Base-by-base conservation (phyloP, 2,329 filamentous ascomycete genomes). In the Ceratocystiopsis minuta region DNA sequence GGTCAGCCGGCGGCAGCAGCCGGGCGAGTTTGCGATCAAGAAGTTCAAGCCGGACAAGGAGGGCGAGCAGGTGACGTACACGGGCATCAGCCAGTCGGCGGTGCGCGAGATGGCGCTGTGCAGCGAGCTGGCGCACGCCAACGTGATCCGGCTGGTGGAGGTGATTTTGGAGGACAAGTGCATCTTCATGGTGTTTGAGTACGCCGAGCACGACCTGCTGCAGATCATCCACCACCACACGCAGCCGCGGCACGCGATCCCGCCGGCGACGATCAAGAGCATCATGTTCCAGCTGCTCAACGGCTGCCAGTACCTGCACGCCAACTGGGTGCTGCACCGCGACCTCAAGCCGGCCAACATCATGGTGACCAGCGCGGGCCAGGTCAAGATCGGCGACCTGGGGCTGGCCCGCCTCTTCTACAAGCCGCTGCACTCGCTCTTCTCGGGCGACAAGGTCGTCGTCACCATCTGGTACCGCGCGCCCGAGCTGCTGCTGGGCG, bases 41-140 rank as follows among this genome's bases (percentile, higher is more conserved):
- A 98, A 98, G 73, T 94, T 95, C 73, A 95, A 95, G 66, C 87
- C 87, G 9, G 90, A 98, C 61, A 98, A 96, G 64, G 90, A 98
- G 62, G 90, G 90, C 44, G 90, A 98, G 59, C 75, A 81, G 53
- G 67, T 95, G 38, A 82, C 92, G 53, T 98, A 98, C 60, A 96
- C 90, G 0, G 90, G 90, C 47, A 93, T 98, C 49, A 96, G 90
- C 0, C 90, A 98, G 59, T 95, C 87, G 14, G 90, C 90, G 5
- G 84, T 95, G 49, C 83, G 90, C 41, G 90, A 98, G 60, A 98
- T 98, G 86, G 85, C 88, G 15, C 67, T 98, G 0, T 98, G 90
- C 61, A 90, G 84, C 34, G 90, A 98, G 57, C 70, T 98, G 20
- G 76, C 72, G 45, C 86, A 98, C 58, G 67, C 75, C 43, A 96